Percentiles rank a stretch among this genome's conserved stretches.
Evolutionary conservation across 805 yeast species (phyloP).

Genomic region (Pichia scutulata): DNA sequence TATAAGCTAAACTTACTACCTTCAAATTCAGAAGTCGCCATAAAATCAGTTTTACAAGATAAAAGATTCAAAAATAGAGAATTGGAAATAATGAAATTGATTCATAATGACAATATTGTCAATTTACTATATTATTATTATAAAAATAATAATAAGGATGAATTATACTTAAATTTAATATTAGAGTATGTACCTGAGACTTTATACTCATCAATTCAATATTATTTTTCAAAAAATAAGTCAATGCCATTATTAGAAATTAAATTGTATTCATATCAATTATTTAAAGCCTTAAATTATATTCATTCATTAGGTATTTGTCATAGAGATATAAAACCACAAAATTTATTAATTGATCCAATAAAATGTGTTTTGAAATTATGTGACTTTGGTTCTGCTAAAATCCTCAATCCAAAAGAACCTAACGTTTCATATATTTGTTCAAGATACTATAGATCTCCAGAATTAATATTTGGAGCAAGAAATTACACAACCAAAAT

Average conservation of each 20-base stretch:
- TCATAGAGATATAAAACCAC: constrained; percentile 91
- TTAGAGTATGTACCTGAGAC: constrained; percentile 96
- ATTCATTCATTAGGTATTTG: constrained; percentile 73
- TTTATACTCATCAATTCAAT: constrained; percentile 81
- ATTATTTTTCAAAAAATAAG: constrained; percentile 63
- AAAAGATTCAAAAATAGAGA: constrained; percentile 91
- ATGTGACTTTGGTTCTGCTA: constrained; percentile 96
- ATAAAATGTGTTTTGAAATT: constrained; percentile 75
- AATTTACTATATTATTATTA: constrained; percentile 83
- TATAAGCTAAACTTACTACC: constrained; percentile 77
- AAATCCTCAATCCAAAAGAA: constrained; percentile 79
- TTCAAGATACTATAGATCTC: constrained; percentile 94
- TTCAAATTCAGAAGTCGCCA: constrained; percentile 76
- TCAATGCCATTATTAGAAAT: constrained; percentile 88
- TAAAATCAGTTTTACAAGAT: constrained; percentile 94
- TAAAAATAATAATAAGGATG: constrained; percentile 54
- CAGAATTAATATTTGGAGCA: constrained; percentile 95
- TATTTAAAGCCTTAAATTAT: constrained; percentile 71
- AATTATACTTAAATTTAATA: constrained; percentile 80
- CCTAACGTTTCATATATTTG: constrained; percentile 96
- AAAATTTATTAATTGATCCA: constrained; percentile 82
- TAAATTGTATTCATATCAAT: constrained; percentile 73
- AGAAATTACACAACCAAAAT: constrained; percentile 94
- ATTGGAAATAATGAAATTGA: constrained; percentile 86
- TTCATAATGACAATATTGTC: constrained; percentile 81